Evolutionary conservation across 306 rosid species (phyloP), one percentile per base, ranked within the genome.

Genomic region (Acacia acuminata): DNA sequence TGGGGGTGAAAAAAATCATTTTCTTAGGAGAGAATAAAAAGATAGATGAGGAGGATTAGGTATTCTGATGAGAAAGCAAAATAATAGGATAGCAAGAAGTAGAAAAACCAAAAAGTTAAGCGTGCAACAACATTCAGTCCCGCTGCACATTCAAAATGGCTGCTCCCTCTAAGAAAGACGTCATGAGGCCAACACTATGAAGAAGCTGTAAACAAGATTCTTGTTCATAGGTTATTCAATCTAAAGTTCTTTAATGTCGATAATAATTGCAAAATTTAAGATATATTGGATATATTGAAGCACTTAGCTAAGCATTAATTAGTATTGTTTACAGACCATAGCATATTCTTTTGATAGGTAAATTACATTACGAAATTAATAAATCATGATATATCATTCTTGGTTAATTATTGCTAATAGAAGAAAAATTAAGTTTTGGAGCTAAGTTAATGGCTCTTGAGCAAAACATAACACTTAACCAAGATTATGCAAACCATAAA

Each of bases 361-460:
- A 68, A 19, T 67, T 67, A 8, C 12, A 0, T 17, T 17, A 19
- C 3, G 15, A 19, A 67, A 38, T 25, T 61, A 61, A 61, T 61
- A 61, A n/a, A 60, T 60, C 66, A 61, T 25, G 27, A n/a, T 69
- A 40, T 20, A 38, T 69, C 4, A 24, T 34, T 10, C 16, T 69
- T 38, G 13, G 4, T 69, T 40, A 70, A 40, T 70, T 42, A 70
- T 70, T 70, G 51, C 74, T 70, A n/a, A 70, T 42, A 70, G 53
- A 70, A 70, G 74, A 42, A 70, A 70, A 70, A 40, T 5, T 44
- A 42, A 40, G 9, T 20, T 69, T 42, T 70, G 51, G 32, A 24
- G 51, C 51, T 11, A n/a, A 42, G 25, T 40, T 20, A 40, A 69
- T 42, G 48, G 30, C 74, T 19, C 30, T 43, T 43, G 32, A 70